phyloP scores from a whole-genome alignment of 2,329 filamentous ascomycete species.

The Hypoxylon sp. region DNA sequence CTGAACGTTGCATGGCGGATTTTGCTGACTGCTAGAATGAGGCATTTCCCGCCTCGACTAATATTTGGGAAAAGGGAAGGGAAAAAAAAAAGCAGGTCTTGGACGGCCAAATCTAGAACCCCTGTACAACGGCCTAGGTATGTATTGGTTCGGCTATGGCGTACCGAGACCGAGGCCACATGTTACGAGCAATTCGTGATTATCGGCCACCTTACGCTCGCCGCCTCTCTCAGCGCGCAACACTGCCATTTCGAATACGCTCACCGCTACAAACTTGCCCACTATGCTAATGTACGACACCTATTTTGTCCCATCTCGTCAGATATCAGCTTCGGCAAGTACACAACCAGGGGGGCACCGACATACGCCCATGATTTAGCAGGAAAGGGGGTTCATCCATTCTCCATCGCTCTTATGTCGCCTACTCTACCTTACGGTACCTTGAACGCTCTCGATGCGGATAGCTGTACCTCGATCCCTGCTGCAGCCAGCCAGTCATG shows the following conservation, averaged over 20 bases:
- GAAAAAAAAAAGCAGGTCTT: conserved; percentile 8
- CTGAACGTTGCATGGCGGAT: conserved; percentile 26
- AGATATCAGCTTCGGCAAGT: conserved; percentile 32
- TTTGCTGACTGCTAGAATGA: conserved; percentile 32
- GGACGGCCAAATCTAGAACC: conserved; percentile 18
- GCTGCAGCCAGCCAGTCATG: conserved; percentile 27
- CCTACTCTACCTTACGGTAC: conserved; percentile 19
- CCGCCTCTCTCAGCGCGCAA: conserved; percentile 24
- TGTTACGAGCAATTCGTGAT: conserved; percentile 24
- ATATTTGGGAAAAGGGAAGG: too few relatives aligned
- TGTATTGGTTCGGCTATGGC: conserved; percentile 25
- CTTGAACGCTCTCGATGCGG: conserved; percentile 13
- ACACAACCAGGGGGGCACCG: conserved; percentile 25
- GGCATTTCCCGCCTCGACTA: conserved; percentile 35
- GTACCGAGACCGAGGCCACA: conserved; percentile 29
- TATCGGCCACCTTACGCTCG: conserved; percentile 25
- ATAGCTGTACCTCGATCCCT: conserved; percentile 22
- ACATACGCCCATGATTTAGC: conserved; percentile 31
- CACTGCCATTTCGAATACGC: conserved; percentile 28
- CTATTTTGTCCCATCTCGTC: conserved; percentile 17
- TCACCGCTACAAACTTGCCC: conserved; percentile 37
- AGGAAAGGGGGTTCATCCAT: conserved; percentile 16
- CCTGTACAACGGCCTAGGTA: conserved; percentile 5
- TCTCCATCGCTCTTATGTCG: conserved; percentile 9
- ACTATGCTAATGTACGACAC: conserved; percentile 20